Conservation (phyloP, 257 asterid species). For the Nicotiana knightiana region DNA sequence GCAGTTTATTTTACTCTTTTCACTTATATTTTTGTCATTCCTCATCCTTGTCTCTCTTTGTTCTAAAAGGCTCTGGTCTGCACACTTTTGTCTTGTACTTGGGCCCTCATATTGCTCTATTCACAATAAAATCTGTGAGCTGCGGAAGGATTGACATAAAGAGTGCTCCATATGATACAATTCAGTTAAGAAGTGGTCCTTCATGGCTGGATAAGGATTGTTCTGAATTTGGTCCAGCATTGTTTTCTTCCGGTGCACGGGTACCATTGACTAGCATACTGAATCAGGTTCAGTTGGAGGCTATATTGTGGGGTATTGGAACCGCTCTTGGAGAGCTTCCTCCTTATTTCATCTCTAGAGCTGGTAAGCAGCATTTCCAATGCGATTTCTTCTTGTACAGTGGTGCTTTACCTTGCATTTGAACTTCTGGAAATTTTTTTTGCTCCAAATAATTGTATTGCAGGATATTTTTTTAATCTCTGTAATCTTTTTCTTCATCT, state of each 20-base stretch:
- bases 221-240: slow-evolving; percentile 21
- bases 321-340: slow-evolving; percentile 40
- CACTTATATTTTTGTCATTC: neutral
- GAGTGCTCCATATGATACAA: slow-evolving; percentile 30
- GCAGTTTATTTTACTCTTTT: neutral
- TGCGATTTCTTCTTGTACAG: neutral
- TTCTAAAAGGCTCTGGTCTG: slow-evolving; percentile 28
- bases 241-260: slow-evolving; percentile 22
- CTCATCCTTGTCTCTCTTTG: neutral
- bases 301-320: slow-evolving; percentile 33
- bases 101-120: slow-evolving; percentile 33
- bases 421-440: neutral
- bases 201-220: slow-evolving; percentile 34
- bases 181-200: slow-evolving; percentile 31
- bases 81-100: slow-evolving; percentile 34
- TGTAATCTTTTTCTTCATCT: neutral
- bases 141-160: slow-evolving; percentile 34
- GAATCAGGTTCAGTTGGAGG: slow-evolving; percentile 30
- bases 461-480: neutral
- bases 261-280: slow-evolving; percentile 28
- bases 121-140: slow-evolving; percentile 26
- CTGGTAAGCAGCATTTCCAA: slow-evolving; percentile 15
- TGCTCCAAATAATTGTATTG: neutral
- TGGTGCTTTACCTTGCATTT: neutral
- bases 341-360: slow-evolving; percentile 35